Percentiles rank a stretch among this genome's conserved stretches.
Conservation (phyloP, 2,329 filamentous ascomycete species). For the Fusarium praegraminearum region DNA sequence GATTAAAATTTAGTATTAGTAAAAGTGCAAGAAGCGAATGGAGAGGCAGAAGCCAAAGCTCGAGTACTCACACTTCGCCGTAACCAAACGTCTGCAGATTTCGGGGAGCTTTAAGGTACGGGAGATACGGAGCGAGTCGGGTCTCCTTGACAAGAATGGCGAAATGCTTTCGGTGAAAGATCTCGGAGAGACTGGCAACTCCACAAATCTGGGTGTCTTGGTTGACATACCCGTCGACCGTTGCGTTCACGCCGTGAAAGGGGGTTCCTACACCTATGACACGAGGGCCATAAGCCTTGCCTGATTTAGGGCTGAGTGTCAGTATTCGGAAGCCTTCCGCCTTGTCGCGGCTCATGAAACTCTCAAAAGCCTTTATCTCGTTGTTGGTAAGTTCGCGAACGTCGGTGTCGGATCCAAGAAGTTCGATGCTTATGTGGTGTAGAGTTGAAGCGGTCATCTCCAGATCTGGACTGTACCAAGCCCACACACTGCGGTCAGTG, state of each 20-base stretch:
- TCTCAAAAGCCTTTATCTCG: background rate
- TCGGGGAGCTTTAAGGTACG: accelerated
- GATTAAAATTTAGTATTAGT: background rate
- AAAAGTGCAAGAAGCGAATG: background rate
- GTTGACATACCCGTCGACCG: background rate
- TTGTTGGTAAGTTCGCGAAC: accelerated
- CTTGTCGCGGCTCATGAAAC: background rate
- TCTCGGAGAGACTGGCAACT: background rate
- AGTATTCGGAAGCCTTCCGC: accelerated
- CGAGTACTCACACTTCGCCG: background rate
- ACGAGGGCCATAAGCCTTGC: accelerated
- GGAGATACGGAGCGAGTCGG: accelerated
- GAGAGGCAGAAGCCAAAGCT: accelerated
- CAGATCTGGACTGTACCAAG: background rate
- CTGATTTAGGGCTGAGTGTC: background rate
- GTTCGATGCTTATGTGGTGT: background rate
- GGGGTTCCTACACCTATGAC: background rate
- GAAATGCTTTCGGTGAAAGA: background rate
- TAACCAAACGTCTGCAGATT: background rate
- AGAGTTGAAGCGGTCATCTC: accelerated
- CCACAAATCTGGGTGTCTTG: background rate
- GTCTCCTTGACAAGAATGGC: background rate
- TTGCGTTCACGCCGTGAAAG: background rate
- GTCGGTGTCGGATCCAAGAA: accelerated
- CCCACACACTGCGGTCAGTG: accelerated